Evolutionary conservation across 768 basidiomycete genomes (phyloP).

Genomic region (Pleurotus sapidus): DNA sequence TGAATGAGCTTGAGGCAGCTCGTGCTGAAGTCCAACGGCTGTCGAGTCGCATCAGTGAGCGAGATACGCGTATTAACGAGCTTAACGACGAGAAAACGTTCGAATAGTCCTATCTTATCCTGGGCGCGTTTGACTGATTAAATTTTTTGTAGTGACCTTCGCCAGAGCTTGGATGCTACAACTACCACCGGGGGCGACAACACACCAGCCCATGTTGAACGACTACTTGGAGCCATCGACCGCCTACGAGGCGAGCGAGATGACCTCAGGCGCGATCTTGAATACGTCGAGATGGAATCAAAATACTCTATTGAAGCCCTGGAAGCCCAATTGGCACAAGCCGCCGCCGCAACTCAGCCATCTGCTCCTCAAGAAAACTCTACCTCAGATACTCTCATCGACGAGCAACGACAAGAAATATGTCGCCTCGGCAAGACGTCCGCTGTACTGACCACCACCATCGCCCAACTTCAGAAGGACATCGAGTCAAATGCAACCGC

Average conservation of each 20-base stretch:
- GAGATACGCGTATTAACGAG: constrained; percentile 15
- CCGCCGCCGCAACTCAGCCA: not conserved
- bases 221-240: constrained; percentile 59
- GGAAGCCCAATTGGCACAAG: constrained; percentile 42
- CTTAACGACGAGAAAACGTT: constrained; percentile 13
- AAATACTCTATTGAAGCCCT: constrained; percentile 61
- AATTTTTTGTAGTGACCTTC: not conserved
- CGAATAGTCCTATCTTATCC: constrained; percentile 2
- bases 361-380: not conserved
- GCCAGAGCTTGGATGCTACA: not conserved
- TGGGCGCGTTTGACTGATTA: not conserved
- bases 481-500: not conserved
- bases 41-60: constrained; percentile 20
- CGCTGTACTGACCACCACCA: constrained; percentile 21
- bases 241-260: constrained; percentile 69
- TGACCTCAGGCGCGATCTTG: constrained; percentile 54
- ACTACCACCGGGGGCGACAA: constrained; percentile 20
- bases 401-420: not conserved
- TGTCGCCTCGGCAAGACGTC: not conserved
- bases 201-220: constrained; percentile 41
- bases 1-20: constrained; percentile 39
- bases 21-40: constrained; percentile 28
- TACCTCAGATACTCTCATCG: not conserved
- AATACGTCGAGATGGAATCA: constrained; percentile 68
- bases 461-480: constrained; percentile 30